Conservation (phyloP, 2,329 filamentous ascomycete species). For the Aspergillus eucalypticola region DNA sequence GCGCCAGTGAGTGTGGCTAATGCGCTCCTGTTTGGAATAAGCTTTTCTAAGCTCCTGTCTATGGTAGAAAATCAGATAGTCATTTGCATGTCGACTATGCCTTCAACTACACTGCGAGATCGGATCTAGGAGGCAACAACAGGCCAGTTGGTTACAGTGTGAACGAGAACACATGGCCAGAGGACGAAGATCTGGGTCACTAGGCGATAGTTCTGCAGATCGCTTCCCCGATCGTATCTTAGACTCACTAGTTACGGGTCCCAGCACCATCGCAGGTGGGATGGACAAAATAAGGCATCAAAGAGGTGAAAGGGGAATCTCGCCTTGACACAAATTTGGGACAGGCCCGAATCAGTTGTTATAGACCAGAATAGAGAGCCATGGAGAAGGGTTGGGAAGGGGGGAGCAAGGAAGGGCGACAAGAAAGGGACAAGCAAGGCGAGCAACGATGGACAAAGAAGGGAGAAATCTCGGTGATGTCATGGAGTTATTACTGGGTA, state of each 20-base stretch:
- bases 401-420: background rate
- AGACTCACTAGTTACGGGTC: constrained; percentile 3
- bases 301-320: background rate
- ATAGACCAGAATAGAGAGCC: background rate
- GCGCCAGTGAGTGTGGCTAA: background rate
- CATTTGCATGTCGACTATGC: background rate
- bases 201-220: constrained; percentile 20
- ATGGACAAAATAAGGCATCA: background rate
- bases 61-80: background rate
- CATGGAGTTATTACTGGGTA: constrained; percentile 3
- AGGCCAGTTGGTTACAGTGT: background rate
- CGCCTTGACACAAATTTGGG: background rate
- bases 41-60: background rate
- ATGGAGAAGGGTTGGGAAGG: background rate
- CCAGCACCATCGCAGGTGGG: background rate
- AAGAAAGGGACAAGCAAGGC: constrained; percentile 10
- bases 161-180: background rate
- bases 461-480: constrained; percentile 16
- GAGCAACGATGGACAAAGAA: background rate
- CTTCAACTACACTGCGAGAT: background rate
- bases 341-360: background rate
- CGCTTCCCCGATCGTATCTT: constrained; percentile 12
- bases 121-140: background rate
- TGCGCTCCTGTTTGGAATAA: background rate
- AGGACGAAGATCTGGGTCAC: constrained; percentile 8